Base-by-base conservation (phyloP, 441 rosid species). In the Jatropha podagrica region DNA sequence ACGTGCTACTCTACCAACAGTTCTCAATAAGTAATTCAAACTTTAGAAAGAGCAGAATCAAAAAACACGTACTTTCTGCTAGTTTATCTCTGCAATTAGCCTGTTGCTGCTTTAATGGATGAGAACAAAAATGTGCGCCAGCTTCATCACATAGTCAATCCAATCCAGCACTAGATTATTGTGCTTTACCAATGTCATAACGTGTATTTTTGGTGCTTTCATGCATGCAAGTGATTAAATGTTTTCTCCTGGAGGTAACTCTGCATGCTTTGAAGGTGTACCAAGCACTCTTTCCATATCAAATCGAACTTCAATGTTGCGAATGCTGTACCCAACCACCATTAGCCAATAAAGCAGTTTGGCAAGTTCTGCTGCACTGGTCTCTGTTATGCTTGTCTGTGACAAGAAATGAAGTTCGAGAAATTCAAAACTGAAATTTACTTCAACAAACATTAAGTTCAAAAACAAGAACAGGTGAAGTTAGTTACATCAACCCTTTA, bases 201-300 rank as follows among this genome's bases (percentile, higher is more conserved):
- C 42, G 60, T 68, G 37, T 38, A 54, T 59, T 20, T 4, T 23
- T 26, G 60, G 60, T 55, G 18, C 23, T 55, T 55, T 26, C 23
- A 55, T n/a, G 63, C 13, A 26, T 26, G 37, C 14, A 59, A 59
- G 63, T 23, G 13, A 48, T 79, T 83, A 93, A 75, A 89, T 76
- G 74, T 83, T 81, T 83, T 95, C 99, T 60, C 97, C 99, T 0
- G 95, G 92, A 78, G 97, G 99, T 63, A 95, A 82, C 88, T 90
- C 98, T 1, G 93, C 95, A 15, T 85, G 90, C 86, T 93, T 95
- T 10, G 91, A 83, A 68, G 92, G 87, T 46, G 85, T 73, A 48
- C 99, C 97, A 18, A 96, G 93, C 42, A 93, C 93, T 62, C 95
- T 88, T 78, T 96, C 99, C 98, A 92, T 96, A 76, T 95, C 99